Base-by-base conservation (phyloP, 2,329 filamentous ascomycete genomes). In the Exophiala calicioides region DNA sequence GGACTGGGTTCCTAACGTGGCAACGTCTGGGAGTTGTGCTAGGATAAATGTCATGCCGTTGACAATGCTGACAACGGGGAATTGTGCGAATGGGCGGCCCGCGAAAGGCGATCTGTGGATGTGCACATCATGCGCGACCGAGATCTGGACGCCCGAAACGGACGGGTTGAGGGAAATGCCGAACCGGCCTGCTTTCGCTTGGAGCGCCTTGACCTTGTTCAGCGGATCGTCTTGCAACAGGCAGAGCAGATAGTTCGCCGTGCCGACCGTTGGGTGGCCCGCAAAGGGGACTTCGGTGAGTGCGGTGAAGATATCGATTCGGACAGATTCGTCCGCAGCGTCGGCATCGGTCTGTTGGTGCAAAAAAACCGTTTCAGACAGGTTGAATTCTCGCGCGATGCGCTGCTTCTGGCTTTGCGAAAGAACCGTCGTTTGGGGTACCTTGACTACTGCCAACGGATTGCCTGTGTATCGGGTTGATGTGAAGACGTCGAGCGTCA, bases 21-120 rank as follows among this genome's bases (percentile, higher is more conserved):
- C 80, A 7, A 88, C 65, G 43, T 73, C 75, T 0, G 78, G 71
- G 16, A 93, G 70, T 55, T 79, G 69, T 10, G 86, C 71, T 23
- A 88, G 75, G n/a, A 81, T 66, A 64, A 89, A 90, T 9, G 58
- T 65, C 65, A 70, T 67, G 3, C 68, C 68, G 30, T 68, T 66
- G 18, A 70, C 67, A 42, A 70, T 67, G 1, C 65, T 68, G 43
- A 69, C 62, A 5, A 69, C 44, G 3, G 53, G 51, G 18, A 46
- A 30, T 6, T 36, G 3, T 2, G 5, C 43, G 19, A 40, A 39
- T 13, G 42, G 21, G 3, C 9, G 23, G 4, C 26, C 41, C 2
- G 55, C 52, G 39, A 64, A 63, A 12, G 56, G 56, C 5, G 55
- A 41, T n/a, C 51, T 47, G 45, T 70, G 68, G 12, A 67, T 60